These are phyloP conservation scores for Waitea zeae DNA, from an alignment of 1,284 basidiomycete species.

Conservation along the genomic window DNA sequence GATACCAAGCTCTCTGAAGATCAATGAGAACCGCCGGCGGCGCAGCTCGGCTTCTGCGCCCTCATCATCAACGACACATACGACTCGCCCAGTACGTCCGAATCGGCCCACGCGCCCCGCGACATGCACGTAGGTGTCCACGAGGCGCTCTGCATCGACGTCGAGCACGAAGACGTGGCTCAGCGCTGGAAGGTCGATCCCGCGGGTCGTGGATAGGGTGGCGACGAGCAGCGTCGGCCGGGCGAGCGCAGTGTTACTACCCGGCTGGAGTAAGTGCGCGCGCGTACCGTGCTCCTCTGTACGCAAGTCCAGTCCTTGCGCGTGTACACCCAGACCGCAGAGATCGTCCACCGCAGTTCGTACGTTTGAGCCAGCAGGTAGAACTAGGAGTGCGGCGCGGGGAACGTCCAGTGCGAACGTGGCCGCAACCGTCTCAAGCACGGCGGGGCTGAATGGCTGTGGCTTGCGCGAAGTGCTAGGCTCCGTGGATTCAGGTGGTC, in stretches of 20 bases:
- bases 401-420: conserved; percentile 59
- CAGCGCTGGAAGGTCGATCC: conserved; percentile 51
- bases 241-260: conserved; percentile 16
- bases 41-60: conserved; percentile 11
- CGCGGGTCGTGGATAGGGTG: conserved; percentile 49
- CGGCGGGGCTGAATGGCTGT: conserved; percentile 32
- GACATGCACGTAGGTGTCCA: conserved; percentile 50
- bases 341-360: conserved; percentile 45
- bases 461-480: conserved; percentile 25
- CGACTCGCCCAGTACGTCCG: conserved; percentile 41
- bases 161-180: conserved; percentile 62
- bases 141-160: conserved; percentile 28
- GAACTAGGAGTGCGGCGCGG: conserved; percentile 41
- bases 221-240: conserved; percentile 48
- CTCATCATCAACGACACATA: conserved; percentile 32
- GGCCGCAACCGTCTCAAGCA: conserved; percentile 50
- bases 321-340: conserved; percentile 46
- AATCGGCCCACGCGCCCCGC: conserved; percentile 65
- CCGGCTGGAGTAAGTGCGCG: conserved; percentile 20
- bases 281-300: conserved; percentile 23
- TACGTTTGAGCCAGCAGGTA: conserved; percentile 41
- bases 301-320: conserved; percentile 37
- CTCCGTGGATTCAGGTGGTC: too few species aligned
- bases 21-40: conserved; percentile 22
- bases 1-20: conserved; percentile 28